These are phyloP conservation scores for Parasarocladium wereldwijsianum DNA, from an alignment of 2,329 filamentous ascomycete genomes.

Conservation along the genomic window DNA sequence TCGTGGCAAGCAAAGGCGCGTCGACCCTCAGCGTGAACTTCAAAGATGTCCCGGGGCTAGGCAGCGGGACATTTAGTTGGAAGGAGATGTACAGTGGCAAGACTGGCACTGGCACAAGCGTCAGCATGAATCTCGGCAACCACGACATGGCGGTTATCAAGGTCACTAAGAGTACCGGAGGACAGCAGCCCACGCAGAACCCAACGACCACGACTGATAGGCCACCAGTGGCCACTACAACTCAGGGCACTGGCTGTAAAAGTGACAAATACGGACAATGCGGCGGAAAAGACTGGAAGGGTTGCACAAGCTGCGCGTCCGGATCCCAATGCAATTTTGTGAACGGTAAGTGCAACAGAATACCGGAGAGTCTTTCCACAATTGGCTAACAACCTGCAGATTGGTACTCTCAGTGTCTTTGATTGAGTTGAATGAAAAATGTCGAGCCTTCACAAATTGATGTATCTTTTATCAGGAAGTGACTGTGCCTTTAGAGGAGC, in stretches of 20 bases:
- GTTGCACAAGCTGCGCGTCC: conserved; percentile 1
- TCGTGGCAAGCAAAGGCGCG: conserved; percentile 22
- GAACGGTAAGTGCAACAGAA: background rate
- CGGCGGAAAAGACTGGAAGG: conserved; percentile 1
- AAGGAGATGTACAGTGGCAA: conserved; percentile 14
- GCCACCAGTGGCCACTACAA: conserved; percentile 1
- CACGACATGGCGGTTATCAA: conserved; percentile 14
- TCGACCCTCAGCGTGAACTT: conserved; percentile 29
- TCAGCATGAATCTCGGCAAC: conserved; percentile 10
- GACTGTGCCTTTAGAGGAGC: too few relatives aligned
- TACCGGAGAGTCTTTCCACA: background rate
- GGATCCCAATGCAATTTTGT: conserved; percentile 1
- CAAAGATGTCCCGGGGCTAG: conserved; percentile 23
- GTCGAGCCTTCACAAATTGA: too few relatives aligned
- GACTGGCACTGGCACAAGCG: conserved; percentile 10
- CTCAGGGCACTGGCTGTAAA: background rate
- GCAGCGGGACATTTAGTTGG: conserved; percentile 25
- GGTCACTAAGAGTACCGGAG: conserved; percentile 6
- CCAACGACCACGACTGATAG: background rate
- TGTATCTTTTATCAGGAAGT: too few relatives aligned
- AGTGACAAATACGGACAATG: conserved; percentile 1
- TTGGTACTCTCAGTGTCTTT: conserved; percentile 4
- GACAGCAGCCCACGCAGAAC: background rate
- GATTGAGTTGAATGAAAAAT: too few relatives aligned
- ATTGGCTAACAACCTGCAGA: background rate